Evolutionary conservation across 371 early-diverging fungal species (phyloP).

Genomic region (Mortierella sp.): DNA sequence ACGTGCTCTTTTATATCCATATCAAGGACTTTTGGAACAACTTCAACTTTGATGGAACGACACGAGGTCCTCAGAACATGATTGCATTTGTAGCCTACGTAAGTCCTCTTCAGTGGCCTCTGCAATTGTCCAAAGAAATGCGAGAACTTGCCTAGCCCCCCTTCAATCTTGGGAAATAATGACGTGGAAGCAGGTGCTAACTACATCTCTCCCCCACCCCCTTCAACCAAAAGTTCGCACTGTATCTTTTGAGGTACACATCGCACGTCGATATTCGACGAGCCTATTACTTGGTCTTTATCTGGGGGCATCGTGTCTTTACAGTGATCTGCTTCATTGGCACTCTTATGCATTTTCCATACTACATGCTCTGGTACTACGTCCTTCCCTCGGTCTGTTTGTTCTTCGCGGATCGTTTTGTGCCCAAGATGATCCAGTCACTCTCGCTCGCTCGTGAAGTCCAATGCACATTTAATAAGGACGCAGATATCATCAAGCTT

Average conservation of each 20-base stretch:
- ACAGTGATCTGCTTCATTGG: conserved; percentile 32
- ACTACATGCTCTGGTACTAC: conserved; percentile 50
- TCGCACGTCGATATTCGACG: conserved; percentile 28
- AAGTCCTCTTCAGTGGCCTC: conserved; percentile 8
- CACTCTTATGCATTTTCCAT: conserved; percentile 36
- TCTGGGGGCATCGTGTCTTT: conserved; percentile 25
- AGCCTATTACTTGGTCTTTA: conserved; percentile 23
- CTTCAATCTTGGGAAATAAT: no score
- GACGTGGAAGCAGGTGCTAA: no score
- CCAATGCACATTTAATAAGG: conserved; percentile 37
- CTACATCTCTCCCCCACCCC: no score
- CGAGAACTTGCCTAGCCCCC: no score
- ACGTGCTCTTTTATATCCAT: conserved; percentile 35
- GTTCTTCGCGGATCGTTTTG: conserved; percentile 40
- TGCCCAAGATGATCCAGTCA: conserved; percentile 44
- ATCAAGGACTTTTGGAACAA: conserved; percentile 26
- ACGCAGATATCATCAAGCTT: conserved; percentile 36
- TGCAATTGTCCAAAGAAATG: no score
- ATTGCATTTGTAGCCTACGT: conserved; percentile 38
- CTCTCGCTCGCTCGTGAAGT: conserved; percentile 27
- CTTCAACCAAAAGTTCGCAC: conserved; percentile 6
- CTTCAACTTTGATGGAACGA: conserved; percentile 43
- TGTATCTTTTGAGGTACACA: conserved; percentile 19
- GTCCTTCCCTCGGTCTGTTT: conserved; percentile 39
- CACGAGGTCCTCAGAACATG: conserved; percentile 43